Evolutionary conservation across 306 rosid genomes (phyloP).

Genomic region (Hippophae tibetana): DNA sequence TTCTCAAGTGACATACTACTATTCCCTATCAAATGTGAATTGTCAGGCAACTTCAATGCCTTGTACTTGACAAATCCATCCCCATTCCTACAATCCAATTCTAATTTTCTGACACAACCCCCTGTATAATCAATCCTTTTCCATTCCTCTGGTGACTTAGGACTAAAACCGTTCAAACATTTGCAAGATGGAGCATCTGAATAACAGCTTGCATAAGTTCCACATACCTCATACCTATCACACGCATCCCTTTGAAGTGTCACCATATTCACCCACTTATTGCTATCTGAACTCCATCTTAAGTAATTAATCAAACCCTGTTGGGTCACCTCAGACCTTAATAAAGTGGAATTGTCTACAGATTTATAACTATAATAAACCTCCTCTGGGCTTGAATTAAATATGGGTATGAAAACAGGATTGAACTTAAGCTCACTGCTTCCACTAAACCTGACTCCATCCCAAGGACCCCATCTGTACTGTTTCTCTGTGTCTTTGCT

Average conservation of each 20-base stretch:
- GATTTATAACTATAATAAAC: conserved; percentile 11
- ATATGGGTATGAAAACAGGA: conserved; percentile 9
- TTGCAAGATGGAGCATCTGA: background rate
- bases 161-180: conserved; percentile 18
- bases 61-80: conserved; percentile 20
- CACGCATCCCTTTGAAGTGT: conserved; percentile 11
- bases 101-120: conserved; percentile 19
- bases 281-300: conserved; percentile 1
- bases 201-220: conserved; percentile 19
- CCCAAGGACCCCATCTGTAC: conserved; percentile 26
- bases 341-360: conserved; percentile 1
- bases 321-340: conserved; percentile 13
- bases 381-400: conserved; percentile 12
- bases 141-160: conserved; percentile 24
- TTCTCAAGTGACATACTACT: conserved; percentile 4
- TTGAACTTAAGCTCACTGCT: conserved; percentile 10
- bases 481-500: background rate
- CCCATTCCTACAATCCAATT: conserved; percentile 13
- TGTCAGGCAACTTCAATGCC: conserved; percentile 17
- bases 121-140: conserved; percentile 6
- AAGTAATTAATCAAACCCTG: conserved; percentile 6
- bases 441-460: conserved; percentile 22
- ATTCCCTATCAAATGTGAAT: conserved; percentile 8
- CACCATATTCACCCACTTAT: conserved; percentile 1
- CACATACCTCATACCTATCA: conserved; percentile 17